Evolutionary conservation across 2,329 filamentous ascomycete genomes (phyloP).

Genomic region (Sclerotinia minor): DNA sequence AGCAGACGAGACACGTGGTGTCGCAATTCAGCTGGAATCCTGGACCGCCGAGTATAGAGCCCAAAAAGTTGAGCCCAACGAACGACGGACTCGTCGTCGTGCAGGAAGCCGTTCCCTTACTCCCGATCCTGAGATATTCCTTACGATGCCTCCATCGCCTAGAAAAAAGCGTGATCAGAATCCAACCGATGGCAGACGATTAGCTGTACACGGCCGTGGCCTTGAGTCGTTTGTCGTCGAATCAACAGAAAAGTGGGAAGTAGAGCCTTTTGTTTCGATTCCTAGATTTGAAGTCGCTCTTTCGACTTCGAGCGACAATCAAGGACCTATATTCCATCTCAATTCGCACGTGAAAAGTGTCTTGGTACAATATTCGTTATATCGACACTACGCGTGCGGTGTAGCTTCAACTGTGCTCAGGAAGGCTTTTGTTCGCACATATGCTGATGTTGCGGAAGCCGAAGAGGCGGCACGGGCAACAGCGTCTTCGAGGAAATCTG

Average conservation of each 20-base stretch:
- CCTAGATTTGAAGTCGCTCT: slow-evolving; percentile 86
- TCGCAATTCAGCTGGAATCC: slow-evolving; percentile 82
- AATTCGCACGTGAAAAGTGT: slow-evolving; percentile 79
- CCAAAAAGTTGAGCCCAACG: slow-evolving; percentile 67
- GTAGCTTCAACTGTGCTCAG: slow-evolving; percentile 76
- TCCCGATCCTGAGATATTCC: slow-evolving; percentile 64
- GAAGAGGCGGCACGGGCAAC: slow-evolving; percentile 40
- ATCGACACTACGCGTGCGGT: slow-evolving; percentile 86
- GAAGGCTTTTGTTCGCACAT: slow-evolving; percentile 63
- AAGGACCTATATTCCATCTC: slow-evolving; percentile 85
- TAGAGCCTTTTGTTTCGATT: slow-evolving; percentile 81
- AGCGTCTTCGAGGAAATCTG: slow-evolving; percentile 24
- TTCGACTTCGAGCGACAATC: slow-evolving; percentile 79
- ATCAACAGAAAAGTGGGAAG: slow-evolving; percentile 77
- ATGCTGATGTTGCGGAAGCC: slow-evolving; percentile 48
- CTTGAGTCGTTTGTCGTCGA: slow-evolving; percentile 92
- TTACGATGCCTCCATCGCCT: slow-evolving; percentile 51
- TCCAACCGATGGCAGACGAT: slow-evolving; percentile 72
- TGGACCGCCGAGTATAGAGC: slow-evolving; percentile 89
- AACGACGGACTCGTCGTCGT: slow-evolving; percentile 61
- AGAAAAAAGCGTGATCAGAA: slow-evolving; percentile 52
- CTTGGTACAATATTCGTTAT: slow-evolving; percentile 85
- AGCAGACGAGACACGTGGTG: slow-evolving; percentile 76
- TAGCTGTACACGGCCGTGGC: slow-evolving; percentile 78
- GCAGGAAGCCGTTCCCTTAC: slow-evolving; percentile 70